Base-by-base conservation (phyloP, 192 early-diverging fungal species). In the Mortierella antarctica region DNA sequence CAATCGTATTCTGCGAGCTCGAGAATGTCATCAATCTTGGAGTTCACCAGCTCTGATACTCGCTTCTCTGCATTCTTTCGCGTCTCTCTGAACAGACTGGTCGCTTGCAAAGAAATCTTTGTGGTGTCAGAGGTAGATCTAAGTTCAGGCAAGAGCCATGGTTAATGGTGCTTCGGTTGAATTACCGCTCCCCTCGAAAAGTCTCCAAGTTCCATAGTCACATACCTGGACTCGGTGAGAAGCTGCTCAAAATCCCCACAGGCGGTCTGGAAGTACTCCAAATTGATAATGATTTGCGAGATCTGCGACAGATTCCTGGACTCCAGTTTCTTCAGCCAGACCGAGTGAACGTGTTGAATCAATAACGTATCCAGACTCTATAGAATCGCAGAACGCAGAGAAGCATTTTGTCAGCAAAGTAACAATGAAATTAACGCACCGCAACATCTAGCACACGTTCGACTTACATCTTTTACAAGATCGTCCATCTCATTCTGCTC, bases 401-500 rank as follows among this genome's bases (percentile, higher is more conserved):
- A 59, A 23, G 12, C 13, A 42, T 42, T 10, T 5, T 14, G 42
- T 57, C 14, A 67, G 21, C 54, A 42, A 41, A 53, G 5, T 48
- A 6, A 21, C 15, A 14, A 14, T 45, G 10, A 18, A 44, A 57
- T 46, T 6, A n/a, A n/a, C n/a, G n/a, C n/a, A n/a, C n/a, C n/a
- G 23, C 46, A 20, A 1, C 5, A 58, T 12, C n/a, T 12, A 59
- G 6, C 4, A 60, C 15, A 54, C 13, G 3, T 31, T 31, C 31
- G 31, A 51, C 69, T 58, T 65, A 91, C 92, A 78, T 93, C 91
- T 72, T 92, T 94, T 57, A 94, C 77, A 52, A 95, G 84, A 62
- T 96, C 95, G 70, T 96, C 95, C 91, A 96, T 95, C 62, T 94
- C 93, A 79, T 90, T 91, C 65, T 92, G 89, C 55, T 92, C 90